phyloP scores from a whole-genome alignment of 1,284 basidiomycete species.

The Tausonia pullulans region DNA sequence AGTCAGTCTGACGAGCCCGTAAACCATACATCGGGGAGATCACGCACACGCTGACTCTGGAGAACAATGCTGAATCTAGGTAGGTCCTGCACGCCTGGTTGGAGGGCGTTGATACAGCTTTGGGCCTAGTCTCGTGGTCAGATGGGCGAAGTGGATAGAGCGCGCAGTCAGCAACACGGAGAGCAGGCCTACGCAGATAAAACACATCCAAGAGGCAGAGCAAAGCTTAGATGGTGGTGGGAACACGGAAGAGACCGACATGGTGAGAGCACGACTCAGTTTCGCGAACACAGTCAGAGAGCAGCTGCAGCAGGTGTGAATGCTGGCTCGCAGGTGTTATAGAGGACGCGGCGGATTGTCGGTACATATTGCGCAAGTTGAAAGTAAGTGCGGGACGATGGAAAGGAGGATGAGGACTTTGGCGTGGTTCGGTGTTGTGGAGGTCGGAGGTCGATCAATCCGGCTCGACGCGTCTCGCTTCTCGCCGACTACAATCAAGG shows the following conservation, averaged over 20 bases:
- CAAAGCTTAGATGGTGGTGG: neutral
- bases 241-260: neutral
- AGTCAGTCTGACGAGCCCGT: neutral
- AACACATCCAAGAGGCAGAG: too few species aligned
- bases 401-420: too few species aligned
- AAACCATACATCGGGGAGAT: neutral
- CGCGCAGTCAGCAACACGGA: neutral
- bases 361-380: too few species aligned
- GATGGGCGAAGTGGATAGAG: neutral
- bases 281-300: conserved; percentile 9
- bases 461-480: too few species aligned
- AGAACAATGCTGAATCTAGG: conserved; percentile 5
- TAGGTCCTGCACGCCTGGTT: conserved; percentile 10
- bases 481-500: too few species aligned
- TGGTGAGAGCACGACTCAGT: conserved; percentile 8
- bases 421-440: too few species aligned
- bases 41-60: conserved; percentile 11
- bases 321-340: too few species aligned
- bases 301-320: neutral
- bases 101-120: conserved; percentile 6
- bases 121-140: neutral
- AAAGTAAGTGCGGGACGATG: too few species aligned
- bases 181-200: neutral
- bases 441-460: too few species aligned
- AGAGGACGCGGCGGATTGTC: too few species aligned